Evolutionary conservation across 2,329 filamentous ascomycete species (phyloP), one percentile per base, ranked within the genome.

Genomic region (Epichloe gansuensis): DNA sequence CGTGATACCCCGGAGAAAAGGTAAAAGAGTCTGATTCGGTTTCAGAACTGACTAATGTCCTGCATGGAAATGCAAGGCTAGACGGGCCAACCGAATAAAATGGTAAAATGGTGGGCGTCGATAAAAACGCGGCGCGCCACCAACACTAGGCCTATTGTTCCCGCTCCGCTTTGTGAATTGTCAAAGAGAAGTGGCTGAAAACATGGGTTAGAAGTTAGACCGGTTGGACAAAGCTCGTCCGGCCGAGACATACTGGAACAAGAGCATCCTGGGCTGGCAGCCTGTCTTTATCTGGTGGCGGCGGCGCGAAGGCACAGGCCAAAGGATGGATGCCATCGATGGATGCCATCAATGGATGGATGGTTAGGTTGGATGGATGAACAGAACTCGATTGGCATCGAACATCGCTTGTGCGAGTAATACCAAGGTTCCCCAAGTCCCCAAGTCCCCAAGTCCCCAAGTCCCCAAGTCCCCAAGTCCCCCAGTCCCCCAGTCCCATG

Each of bases 31-130:
- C 31, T 47, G 25, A 25, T 50, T 46, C 38, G 15, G 25, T 50
- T 46, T 50, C 51, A 53, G 51, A 15, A 52, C 23, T 53, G 41
- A 53, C 31, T 46, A 46, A 50, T 53, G 51, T 52, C 39, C 51
- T 44, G 51, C 51, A 35, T 23, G 39, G 48, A 39, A 17, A 17
- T 41, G 41, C 31, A 39, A 11, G 42, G 37, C 46, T 39, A 25
- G 51, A 23, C 46, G 34, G 51, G 23, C 23, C 46, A 45, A 21
- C 46, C 35, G 42, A 53, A 34, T 25, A 17, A 39, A 37, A 42
- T 4, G 15, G 28, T 25, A 17, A 39, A 37, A 25, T 4, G 15
- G 28, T 23, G 25, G 39, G 38, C 48, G 39, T 46, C 47, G 39
- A 51, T 15, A 41, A 6, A 3, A 9, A 50, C 11, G 42, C 47